Conservation (phyloP, 2,329 filamentous ascomycete species). For the Clonostachys rosea region DNA sequence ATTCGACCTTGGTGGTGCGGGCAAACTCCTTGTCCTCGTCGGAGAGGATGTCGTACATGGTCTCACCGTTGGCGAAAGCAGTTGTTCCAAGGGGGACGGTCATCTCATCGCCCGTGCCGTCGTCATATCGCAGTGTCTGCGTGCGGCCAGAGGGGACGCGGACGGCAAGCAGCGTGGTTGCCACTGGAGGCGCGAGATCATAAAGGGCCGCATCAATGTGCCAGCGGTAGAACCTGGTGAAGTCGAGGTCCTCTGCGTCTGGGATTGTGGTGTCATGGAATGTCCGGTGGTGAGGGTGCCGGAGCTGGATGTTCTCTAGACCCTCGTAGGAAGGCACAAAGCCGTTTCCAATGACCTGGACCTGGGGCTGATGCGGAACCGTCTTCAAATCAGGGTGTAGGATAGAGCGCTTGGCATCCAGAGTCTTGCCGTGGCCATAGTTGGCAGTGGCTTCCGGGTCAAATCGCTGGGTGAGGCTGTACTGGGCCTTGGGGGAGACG, state of each 20-base stretch:
- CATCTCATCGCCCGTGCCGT: slow-evolving; percentile 61
- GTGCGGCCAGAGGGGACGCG: slow-evolving; percentile 61
- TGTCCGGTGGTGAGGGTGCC: slow-evolving; percentile 72
- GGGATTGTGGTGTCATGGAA: slow-evolving; percentile 67
- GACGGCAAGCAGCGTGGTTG: slow-evolving; percentile 71
- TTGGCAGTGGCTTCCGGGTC: slow-evolving; percentile 58
- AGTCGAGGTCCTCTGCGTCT: slow-evolving; percentile 39
- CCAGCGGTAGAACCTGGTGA: slow-evolving; percentile 67
- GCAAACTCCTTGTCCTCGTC: slow-evolving; percentile 64
- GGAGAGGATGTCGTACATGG: slow-evolving; percentile 65
- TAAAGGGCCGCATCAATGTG: slow-evolving; percentile 78
- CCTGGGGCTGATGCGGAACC: slow-evolving; percentile 71
- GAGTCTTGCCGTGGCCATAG: slow-evolving; percentile 74
- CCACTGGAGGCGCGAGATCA: slow-evolving; percentile 67
- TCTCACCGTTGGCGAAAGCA: slow-evolving; percentile 67
- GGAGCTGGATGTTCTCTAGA: slow-evolving; percentile 60
- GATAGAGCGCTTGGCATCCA: slow-evolving; percentile 60
- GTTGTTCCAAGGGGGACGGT: slow-evolving; percentile 71
- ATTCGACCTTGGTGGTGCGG: slow-evolving; percentile 64
- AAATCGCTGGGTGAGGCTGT: slow-evolving; percentile 68
- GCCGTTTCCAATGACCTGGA: slow-evolving; percentile 75
- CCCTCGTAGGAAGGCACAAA: slow-evolving; percentile 67
- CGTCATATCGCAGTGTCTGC: slow-evolving; percentile 69
- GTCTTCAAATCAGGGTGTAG: slow-evolving; percentile 79
- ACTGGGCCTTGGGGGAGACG: slow-evolving; percentile 66